Conservation (phyloP, 208 protist species). For the Trypanosoma avium region DNA sequence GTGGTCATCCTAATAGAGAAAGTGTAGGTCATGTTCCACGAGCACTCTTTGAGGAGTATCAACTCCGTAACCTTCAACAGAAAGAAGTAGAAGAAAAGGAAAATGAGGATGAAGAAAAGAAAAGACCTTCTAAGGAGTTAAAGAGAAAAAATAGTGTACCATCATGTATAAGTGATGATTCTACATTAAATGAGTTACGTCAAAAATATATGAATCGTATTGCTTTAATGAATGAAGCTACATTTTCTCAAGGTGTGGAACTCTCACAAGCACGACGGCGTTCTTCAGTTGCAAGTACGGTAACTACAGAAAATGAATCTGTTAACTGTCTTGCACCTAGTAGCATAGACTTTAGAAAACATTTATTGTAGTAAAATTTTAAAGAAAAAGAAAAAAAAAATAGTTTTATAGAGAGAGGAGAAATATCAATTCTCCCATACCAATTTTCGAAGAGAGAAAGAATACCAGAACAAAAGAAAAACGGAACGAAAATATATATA, state of each 20-base stretch:
- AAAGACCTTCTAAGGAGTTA: no score
- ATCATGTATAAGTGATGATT: constrained; percentile 20
- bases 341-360: neutral
- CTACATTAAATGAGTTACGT: constrained; percentile 46
- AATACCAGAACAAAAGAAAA: neutral
- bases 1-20: no score
- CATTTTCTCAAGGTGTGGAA: neutral
- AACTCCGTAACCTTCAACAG: neutral
- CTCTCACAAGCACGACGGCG: neutral
- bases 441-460: no score
- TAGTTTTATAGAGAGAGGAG: neutral
- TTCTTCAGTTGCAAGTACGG: neutral
- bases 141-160: no score
- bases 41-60: neutral
- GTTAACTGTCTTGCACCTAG: neutral
- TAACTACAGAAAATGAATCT: no score
- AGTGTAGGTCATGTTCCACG: no score
- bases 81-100: neutral
- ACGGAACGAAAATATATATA: neutral
- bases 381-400: neutral
- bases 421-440: no score
- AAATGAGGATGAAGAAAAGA: no score
- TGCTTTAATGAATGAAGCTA: constrained; percentile 31
- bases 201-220: constrained; percentile 47
- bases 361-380: neutral